phyloP scores from a whole-genome alignment of 495 filamentous ascomycete genomes.

The Tuber calosporum region DNA sequence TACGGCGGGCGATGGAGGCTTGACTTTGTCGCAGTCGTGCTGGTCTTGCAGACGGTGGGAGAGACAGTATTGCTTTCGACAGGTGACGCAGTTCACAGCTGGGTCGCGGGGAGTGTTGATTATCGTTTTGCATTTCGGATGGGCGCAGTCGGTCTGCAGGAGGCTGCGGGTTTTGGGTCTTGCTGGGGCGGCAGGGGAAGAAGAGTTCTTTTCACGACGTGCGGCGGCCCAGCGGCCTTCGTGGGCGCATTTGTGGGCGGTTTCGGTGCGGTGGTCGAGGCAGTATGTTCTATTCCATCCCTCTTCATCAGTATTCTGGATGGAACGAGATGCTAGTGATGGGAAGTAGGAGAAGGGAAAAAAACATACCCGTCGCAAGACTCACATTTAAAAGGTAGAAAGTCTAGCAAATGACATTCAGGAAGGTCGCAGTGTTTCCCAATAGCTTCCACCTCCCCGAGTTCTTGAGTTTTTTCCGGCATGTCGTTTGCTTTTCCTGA shows the following conservation, averaged over 20 bases:
- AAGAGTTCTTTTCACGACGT: constrained; percentile 34
- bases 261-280: constrained; percentile 87
- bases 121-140: constrained; percentile 68
- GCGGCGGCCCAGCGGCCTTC: constrained; percentile 80
- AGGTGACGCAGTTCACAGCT: constrained; percentile 71
- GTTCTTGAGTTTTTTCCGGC: background rate
- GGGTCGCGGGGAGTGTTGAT: constrained; percentile 73
- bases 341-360: background rate
- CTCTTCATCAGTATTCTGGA: background rate
- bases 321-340: constrained; percentile 7
- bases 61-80: constrained; percentile 82
- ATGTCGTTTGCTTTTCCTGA: constrained; percentile 1
- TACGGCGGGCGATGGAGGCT: constrained; percentile 45
- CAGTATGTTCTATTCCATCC: constrained; percentile 61
- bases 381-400: constrained; percentile 91
- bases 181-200: constrained; percentile 6
- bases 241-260: constrained; percentile 68
- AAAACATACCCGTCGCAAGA: constrained; percentile 55
- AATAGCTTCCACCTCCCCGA: constrained; percentile 46
- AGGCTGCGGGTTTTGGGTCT: constrained; percentile 35
- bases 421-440: constrained; percentile 84
- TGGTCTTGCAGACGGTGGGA: constrained; percentile 81
- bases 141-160: constrained; percentile 63
- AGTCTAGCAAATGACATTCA: constrained; percentile 91
- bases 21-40: constrained; percentile 63